Conservation (phyloP, 179 eudicot species). For the Gypsophila paniculata region DNA sequence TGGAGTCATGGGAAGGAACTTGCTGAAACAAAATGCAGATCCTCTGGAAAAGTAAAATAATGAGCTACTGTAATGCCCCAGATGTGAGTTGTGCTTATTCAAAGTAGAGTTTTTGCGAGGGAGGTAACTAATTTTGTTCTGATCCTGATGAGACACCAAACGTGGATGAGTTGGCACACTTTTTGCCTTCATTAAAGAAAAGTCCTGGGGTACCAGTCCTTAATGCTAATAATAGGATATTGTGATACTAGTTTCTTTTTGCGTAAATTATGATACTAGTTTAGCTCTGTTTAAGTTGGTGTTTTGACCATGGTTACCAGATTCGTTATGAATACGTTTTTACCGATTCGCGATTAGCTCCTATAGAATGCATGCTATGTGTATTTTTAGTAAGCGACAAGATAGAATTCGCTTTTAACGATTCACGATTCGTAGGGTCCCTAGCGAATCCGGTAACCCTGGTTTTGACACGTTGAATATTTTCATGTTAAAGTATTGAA, state of each 20-base stretch:
- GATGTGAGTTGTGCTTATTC: slow-evolving; percentile 5
- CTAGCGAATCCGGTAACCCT: no score
- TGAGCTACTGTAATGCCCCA: neutral
- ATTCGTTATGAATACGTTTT: no score
- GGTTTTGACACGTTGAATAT: neutral
- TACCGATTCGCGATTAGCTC: no score
- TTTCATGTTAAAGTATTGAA: neutral
- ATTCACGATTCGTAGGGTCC: no score
- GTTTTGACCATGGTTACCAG: no score
- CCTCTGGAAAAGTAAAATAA: neutral
- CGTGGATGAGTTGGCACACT: slow-evolving; percentile 2
- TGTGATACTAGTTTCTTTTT: neutral
- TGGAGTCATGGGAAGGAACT: neutral
- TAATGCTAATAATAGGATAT: neutral
- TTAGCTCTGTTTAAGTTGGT: neutral
- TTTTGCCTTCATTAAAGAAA: neutral
- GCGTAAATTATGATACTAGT: neutral
- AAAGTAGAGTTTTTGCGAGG: slow-evolving; percentile 1
- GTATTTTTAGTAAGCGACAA: no score
- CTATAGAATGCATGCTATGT: no score
- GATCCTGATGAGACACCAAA: neutral
- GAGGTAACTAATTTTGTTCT: neutral
- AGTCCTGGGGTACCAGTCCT: neutral
- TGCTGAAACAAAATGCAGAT: neutral
- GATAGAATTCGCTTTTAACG: no score